phyloP scores from a whole-genome alignment of 257 asterid species.

The Solanum paucissectum region DNA sequence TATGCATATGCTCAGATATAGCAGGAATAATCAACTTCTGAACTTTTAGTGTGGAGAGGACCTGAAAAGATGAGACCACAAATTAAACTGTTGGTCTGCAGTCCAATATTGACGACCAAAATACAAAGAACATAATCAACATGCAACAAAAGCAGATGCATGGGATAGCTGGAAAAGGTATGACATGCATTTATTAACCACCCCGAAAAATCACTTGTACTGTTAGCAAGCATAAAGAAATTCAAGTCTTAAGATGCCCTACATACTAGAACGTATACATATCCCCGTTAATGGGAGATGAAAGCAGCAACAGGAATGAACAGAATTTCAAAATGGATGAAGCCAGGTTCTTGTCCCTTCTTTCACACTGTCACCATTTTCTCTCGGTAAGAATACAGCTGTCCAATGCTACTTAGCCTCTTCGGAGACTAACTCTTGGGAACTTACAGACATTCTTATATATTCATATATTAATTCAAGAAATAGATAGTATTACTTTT shows the following conservation, averaged over 20 bases:
- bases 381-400: background rate
- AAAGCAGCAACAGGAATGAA: background rate
- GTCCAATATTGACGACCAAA: background rate
- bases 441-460: background rate
- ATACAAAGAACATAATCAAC: background rate
- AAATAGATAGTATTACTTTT: background rate
- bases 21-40: slow-evolving; percentile 82
- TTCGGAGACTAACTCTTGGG: background rate
- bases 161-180: background rate
- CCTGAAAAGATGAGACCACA: slow-evolving; percentile 31
- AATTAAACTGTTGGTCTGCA: background rate
- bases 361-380: background rate
- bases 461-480: background rate
- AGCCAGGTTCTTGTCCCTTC: background rate
- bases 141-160: background rate
- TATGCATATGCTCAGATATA: slow-evolving; percentile 72
- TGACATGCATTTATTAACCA: background rate
- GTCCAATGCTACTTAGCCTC: background rate
- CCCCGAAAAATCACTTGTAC: background rate
- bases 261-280: background rate
- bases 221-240: background rate
- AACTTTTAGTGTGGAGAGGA: slow-evolving; percentile 52
- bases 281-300: background rate
- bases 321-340: background rate
- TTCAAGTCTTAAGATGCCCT: background rate